Evolutionary conservation across 2,329 filamentous ascomycete genomes (phyloP).

Genomic region (Cladophialophora chaetospira): DNA sequence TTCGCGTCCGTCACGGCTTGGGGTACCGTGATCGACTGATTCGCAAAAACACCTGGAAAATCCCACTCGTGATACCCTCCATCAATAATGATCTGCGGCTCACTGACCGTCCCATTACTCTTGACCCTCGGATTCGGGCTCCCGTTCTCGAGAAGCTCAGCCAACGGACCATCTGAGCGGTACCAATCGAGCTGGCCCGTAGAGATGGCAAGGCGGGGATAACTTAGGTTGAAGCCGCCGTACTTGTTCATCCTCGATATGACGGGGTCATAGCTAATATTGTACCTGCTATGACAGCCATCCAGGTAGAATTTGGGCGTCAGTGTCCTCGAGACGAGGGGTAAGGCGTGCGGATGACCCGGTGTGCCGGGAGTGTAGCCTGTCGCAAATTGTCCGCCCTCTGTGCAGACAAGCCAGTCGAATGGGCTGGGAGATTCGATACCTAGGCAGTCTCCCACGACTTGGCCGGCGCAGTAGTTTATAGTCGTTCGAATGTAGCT

Average conservation of each 20-base stretch:
- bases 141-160: constrained; percentile 34
- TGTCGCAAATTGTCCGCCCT: constrained; percentile 4
- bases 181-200: constrained; percentile 80
- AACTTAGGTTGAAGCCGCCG: constrained; percentile 71
- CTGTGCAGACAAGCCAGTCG: constrained; percentile 8
- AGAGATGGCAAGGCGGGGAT: constrained; percentile 73
- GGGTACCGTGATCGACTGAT: constrained; percentile 4
- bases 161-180: constrained; percentile 72
- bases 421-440: neutral
- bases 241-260: constrained; percentile 71
- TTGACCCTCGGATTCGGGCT: neutral
- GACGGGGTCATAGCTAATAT: constrained; percentile 65
- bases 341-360: constrained; percentile 43
- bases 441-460: neutral
- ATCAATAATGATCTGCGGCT: constrained; percentile 73
- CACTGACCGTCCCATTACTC: constrained; percentile 55
- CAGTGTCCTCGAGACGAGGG: constrained; percentile 70
- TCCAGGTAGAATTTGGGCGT: constrained; percentile 63
- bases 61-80: constrained; percentile 80
- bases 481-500: neutral
- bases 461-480: neutral
- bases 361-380: constrained; percentile 8
- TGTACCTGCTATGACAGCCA: constrained; percentile 68
- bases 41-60: constrained; percentile 14
- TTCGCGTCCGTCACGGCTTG: constrained; percentile 6